A percentile compares a stretch with the other conserved stretches of the same genome.
Conservation (phyloP, 345 rosid species). For the Eucalyptus regnans region DNA sequence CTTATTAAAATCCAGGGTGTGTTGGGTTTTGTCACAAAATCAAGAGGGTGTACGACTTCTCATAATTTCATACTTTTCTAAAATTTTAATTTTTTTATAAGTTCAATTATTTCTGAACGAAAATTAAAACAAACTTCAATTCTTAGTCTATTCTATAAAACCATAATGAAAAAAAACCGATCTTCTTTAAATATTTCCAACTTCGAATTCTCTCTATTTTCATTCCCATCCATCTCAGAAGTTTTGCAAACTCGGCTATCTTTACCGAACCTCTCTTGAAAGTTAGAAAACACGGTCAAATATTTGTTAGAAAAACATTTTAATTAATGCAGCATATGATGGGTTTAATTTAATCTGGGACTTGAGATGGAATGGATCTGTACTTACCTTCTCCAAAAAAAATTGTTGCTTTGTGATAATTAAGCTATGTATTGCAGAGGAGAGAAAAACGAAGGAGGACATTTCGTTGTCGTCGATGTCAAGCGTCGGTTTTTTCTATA, state of each 20-base stretch:
- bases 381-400: background rate
- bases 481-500: background rate
- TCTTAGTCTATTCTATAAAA: background rate
- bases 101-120: background rate
- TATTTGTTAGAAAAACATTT: background rate
- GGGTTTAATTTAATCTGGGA: background rate
- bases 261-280: too few relatives aligned
- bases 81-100: too few relatives aligned
- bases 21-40: background rate
- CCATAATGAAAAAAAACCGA: background rate
- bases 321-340: background rate
- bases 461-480: background rate
- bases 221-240: background rate
- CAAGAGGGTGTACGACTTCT: background rate
- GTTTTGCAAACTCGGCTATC: too few relatives aligned
- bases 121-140: too few relatives aligned
- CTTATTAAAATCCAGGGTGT: background rate
- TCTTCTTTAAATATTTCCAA: too few relatives aligned
- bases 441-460: background rate
- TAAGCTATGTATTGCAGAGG: background rate
- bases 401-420: background rate
- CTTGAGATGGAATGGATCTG: background rate
- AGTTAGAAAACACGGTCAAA: background rate
- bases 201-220: background rate
- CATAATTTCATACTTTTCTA: background rate